Base-by-base conservation (phyloP, 2,329 filamentous ascomycete genomes). In the Colletotrichum tabaci region DNA sequence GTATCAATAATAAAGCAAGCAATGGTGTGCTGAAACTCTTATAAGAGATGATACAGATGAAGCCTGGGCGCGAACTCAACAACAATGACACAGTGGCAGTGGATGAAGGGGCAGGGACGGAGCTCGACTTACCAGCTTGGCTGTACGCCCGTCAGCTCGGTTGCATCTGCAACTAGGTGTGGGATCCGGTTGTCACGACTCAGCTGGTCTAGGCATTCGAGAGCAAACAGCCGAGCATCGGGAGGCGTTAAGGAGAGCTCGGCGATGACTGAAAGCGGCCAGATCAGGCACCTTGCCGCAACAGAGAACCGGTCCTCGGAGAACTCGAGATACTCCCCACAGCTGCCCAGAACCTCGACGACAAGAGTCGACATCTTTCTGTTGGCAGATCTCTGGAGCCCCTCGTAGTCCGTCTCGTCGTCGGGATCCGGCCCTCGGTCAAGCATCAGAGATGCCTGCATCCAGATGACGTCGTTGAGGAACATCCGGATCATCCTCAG, bases 401-500 rank as follows among this genome's bases (percentile, higher is more conserved):
- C 47, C 18, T 46, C 26, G 26, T 75, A 53, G 47, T 66, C 46
- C 42, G 42, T 49, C 13, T 71, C 40, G 10, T 65, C 56, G 30
- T 61, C 65, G 3, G 63, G 30, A 3, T 64, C 57, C 10, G 66
- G 68, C 6, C 61, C 47, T 8, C 67, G 64, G 23, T 69, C 46
- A 6, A 63, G 60, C 3, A 65, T 23, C 7, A 60, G 56, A 2
- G 70, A 49, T 46, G 56, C 56, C 13, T 71, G 63, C 4, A 57
- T 38, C 55, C 53, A 71, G 3, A 77, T 67, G 42, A 75, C 69
- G 10, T 72, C 70, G 42, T 75, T 72, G 12, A 78, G 72, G 13
- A 77, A 76, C n/a, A 76, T 66, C 5, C 77, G 75, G 10, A 77
- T 61, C 60, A 77, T 73, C 7, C 77, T 76, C 10, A 77, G 42